phyloP scores from a whole-genome alignment of 148 eudicot species.

The Limonium bicolor region DNA sequence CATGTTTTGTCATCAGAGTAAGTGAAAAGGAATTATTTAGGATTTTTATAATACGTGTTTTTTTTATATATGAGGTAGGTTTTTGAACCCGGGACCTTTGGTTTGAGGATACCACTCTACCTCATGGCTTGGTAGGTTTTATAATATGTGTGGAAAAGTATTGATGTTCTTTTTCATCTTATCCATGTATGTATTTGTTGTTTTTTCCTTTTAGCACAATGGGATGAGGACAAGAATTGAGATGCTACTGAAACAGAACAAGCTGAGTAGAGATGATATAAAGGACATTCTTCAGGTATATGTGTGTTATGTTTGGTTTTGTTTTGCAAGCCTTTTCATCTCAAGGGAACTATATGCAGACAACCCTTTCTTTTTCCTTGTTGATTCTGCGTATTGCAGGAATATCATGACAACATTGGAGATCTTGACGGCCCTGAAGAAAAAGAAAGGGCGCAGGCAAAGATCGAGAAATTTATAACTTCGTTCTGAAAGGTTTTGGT shows the following conservation, averaged over 20 bases:
- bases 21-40: conserved; percentile 36
- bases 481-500: conserved; percentile 45
- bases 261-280: conserved; percentile 66
- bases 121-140: neutral
- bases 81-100: too few relatives aligned
- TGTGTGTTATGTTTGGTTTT: too few relatives aligned
- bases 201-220: conserved; percentile 30
- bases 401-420: conserved; percentile 89
- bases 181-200: conserved; percentile 2
- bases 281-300: conserved; percentile 79
- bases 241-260: conserved; percentile 78
- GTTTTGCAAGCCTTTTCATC: too few relatives aligned
- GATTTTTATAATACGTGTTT: too few relatives aligned
- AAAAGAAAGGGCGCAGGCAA: conserved; percentile 80
- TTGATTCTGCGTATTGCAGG: conserved; percentile 21
- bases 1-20: conserved; percentile 99
- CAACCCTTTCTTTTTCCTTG: neutral
- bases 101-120: too few relatives aligned
- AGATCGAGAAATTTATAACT: conserved; percentile 56
- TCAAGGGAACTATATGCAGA: too few relatives aligned
- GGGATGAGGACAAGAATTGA: conserved; percentile 78
- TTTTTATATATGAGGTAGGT: too few relatives aligned
- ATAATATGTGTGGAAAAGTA: neutral
- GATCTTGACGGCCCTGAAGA: conserved; percentile 99
- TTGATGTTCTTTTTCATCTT: neutral